Conservation (phyloP, 2,329 filamentous ascomycete species). For the Cordyceps sp. region DNA sequence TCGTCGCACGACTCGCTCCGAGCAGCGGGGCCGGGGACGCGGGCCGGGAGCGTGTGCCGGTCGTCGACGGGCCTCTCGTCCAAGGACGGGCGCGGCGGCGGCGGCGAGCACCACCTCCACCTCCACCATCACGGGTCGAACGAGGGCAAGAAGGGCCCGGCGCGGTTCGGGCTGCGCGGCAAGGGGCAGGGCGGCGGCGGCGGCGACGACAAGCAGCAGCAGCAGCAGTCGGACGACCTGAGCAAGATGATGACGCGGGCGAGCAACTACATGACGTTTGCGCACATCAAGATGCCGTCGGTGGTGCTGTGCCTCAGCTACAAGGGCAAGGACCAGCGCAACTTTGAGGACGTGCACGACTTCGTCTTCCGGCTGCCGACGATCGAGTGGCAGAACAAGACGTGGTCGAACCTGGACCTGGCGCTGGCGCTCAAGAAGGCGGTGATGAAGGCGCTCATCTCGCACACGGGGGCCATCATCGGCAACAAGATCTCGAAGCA, state of each 20-base stretch:
- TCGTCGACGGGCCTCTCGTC: conserved; percentile 27
- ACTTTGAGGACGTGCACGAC: conserved; percentile 91
- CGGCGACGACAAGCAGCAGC: conserved; percentile 26
- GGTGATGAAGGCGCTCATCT: conserved; percentile 83
- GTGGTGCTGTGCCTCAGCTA: conserved; percentile 93
- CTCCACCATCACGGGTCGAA: too few relatives aligned
- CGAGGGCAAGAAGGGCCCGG: conserved; percentile 24
- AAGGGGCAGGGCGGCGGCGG: conserved; percentile 16
- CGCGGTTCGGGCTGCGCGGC: conserved; percentile 39
- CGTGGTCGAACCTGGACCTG: conserved; percentile 94
- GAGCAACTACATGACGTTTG: conserved; percentile 93
- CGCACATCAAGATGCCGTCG: conserved; percentile 86
- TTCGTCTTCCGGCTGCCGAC: conserved; percentile 93
- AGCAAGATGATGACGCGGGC: conserved; percentile 93
- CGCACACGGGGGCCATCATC: conserved; percentile 88
- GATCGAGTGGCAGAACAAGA: conserved; percentile 96
- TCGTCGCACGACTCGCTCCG: conserved; percentile 40
- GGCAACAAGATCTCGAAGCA: conserved; percentile 93
- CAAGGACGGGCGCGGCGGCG: conserved; percentile 16
- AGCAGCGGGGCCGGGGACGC: conserved; percentile 16
- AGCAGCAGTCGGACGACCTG: conserved; percentile 61
- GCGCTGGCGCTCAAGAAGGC: conserved; percentile 87
- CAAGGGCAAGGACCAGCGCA: conserved; percentile 89
- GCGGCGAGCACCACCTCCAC: too few relatives aligned
- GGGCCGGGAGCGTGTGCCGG: conserved; percentile 24